Conservation (phyloP, 192 early-diverging fungal species). For the Hyaloraphidium curvatum region DNA sequence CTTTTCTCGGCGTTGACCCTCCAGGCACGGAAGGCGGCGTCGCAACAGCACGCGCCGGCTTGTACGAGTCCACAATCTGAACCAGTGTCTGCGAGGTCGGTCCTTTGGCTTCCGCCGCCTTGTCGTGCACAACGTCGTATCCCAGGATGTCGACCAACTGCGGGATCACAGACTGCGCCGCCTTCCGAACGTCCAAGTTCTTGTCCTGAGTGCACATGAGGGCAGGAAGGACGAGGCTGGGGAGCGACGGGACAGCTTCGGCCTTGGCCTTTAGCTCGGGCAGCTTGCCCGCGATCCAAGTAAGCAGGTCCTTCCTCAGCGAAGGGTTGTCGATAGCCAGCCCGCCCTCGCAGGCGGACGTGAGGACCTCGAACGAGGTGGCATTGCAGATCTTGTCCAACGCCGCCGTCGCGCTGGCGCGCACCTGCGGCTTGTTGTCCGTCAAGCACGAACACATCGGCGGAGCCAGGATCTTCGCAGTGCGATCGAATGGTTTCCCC, state of each 20-base stretch:
- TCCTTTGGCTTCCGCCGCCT: constrained; percentile 55
- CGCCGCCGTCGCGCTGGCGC: constrained; percentile 49
- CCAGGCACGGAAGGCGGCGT: too few species aligned
- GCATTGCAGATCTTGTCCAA: constrained; percentile 53
- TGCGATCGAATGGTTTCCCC: constrained; percentile 68
- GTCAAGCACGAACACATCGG: constrained; percentile 53
- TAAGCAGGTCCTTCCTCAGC: constrained; percentile 70
- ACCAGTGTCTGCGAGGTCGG: constrained; percentile 48
- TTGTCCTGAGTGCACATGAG: constrained; percentile 76
- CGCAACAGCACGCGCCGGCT: too few species aligned
- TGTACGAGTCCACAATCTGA: constrained; percentile 64
- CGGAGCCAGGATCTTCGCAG: constrained; percentile 43
- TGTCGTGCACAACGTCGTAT: constrained; percentile 44
- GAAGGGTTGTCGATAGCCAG: constrained; percentile 65
- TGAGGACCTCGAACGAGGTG: constrained; percentile 36
- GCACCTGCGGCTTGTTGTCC: constrained; percentile 81
- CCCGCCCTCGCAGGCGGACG: constrained; percentile 38
- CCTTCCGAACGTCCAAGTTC: constrained; percentile 73
- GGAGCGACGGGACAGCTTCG: constrained; percentile 34
- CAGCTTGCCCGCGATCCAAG: constrained; percentile 52
- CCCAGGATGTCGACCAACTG: constrained; percentile 50
- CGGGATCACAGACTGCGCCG: constrained; percentile 47
- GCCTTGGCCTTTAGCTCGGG: constrained; percentile 15
- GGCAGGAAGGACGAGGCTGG: constrained; percentile 40
- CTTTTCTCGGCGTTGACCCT: too few species aligned